These are phyloP conservation scores for Forsythia suspensa DNA, from an alignment of 257 asterid species.

Conservation along the genomic window DNA sequence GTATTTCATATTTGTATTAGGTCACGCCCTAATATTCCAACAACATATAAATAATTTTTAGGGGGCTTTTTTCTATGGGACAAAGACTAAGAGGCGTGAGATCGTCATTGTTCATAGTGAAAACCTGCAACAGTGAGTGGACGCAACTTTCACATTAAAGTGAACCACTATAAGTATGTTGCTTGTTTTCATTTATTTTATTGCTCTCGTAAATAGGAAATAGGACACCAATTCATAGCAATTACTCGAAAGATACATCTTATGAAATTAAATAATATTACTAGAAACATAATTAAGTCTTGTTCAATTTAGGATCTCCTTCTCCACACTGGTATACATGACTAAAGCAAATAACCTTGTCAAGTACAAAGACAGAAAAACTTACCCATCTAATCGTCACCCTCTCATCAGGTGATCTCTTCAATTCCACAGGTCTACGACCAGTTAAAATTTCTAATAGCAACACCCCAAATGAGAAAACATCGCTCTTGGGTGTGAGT, in stretches of 20 bases:
- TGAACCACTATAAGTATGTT: neutral
- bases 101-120: neutral
- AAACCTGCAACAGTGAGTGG: neutral
- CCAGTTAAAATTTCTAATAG: constrained; percentile 84
- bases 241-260: neutral
- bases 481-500: constrained; percentile 90
- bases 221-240: neutral
- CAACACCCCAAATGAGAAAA: constrained; percentile 87
- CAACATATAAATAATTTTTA: too few species aligned
- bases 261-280: neutral
- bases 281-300: neutral
- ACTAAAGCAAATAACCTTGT: neutral
- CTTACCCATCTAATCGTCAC: constrained; percentile 93
- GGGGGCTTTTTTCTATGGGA: neutral
- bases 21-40: neutral
- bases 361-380: neutral
- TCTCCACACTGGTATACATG: neutral
- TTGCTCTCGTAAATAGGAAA: neutral
- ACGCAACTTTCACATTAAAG: neutral
- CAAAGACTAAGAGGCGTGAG: neutral
- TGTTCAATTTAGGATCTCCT: neutral
- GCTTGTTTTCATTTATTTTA: neutral
- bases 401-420: constrained; percentile 68
- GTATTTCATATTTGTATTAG: too few species aligned
- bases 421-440: constrained; percentile 92